Evolutionary conservation across 495 filamentous ascomycete genomes (phyloP), one percentile per base, ranked within the genome.

Genomic region (Jackrogersella multiformis): DNA sequence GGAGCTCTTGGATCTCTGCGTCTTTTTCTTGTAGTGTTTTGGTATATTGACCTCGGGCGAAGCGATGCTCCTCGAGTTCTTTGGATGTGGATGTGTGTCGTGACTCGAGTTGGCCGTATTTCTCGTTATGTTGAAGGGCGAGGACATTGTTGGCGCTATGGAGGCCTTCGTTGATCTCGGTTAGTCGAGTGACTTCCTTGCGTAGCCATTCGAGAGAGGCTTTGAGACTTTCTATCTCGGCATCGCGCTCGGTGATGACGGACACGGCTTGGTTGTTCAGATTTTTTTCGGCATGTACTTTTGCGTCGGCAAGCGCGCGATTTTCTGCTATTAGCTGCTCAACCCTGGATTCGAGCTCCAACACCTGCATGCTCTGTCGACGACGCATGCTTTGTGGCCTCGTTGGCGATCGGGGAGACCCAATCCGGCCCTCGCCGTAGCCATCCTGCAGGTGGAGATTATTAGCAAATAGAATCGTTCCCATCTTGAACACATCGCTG

Each of bases 301-400:
- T 90, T 41, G 89, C 90, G 23, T 92, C 89, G 69, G 87, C 81
- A 15, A 97, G 86, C 35, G 87, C 76, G 56, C 89, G 87, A 69
- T 97, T 97, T 71, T 96, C 93, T 0, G 91, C 87, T 38, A 88
- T 80, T 48, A 97, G 80, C 74, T 92, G 90, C 64, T 96, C 92
- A 66, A 97, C 83, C 71, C 83, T 85, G 30, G 83, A 73, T 71
- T 86, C 84, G 72, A 98, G 86, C 57, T 98, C 93, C 44, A 96
- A 84, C 51, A 98, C 88, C 79, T 97, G 95, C 89, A 97, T 92
- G 83, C 93, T 97, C 77, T 95, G 95, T 64, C 93, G 90, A 73
- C 92, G 92, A 63, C 94, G 93, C 83, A 96, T 89, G 84, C 92
- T 97, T 77, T 94, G 93, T 75, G 94, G 94, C 77, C 96, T 91